Base-by-base conservation (phyloP, 2,329 filamentous ascomycete genomes). In the Fusarium sp. region DNA sequence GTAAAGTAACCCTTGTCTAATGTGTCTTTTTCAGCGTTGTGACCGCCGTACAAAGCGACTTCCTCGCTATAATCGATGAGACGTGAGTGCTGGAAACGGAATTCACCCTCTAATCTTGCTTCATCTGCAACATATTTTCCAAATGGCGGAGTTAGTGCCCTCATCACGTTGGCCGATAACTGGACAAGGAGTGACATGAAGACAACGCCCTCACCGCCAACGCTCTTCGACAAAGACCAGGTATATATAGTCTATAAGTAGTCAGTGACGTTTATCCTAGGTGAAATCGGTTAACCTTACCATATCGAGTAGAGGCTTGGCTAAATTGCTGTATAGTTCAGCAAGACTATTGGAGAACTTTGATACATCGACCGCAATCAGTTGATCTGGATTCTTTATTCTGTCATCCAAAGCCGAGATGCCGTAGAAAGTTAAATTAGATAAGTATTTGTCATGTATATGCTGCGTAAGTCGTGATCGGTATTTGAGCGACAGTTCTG, bases 1-100 rank as follows among this genome's bases (percentile, higher is more conserved):
- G 96, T 99, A 79, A 99, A 99, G 82, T 99, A 99, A 18, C 96
- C 95, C 83, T 98, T 98, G 82, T 99, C 96, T 57, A 99, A 86
- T 0, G 93, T 97, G 79, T 98, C 94, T 80, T 98, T 98, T 81
- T 99, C 96, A 14, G 93, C 94, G 76, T 95, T 92, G 76, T 98
- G 95, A 27, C 96, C 96, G 49, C 91, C 89, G 78, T 98, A 98
- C 12, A 99, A 85, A 3, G 96, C 96, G 7, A 99, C 89, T 80
- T 99, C 96, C 80, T 99, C 96, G 78, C 92, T 94, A 79, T 98
- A 95, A 80, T 99, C 95, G 77, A 99, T 98, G 48, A 99, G 85
- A 57, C 96, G 88, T 5, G 94, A 96, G 83, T 99, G 96, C 78
- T 97, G 93, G 83, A 97, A 98, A 68, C 96, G 88, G 83, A 98